phyloP scores from a whole-genome alignment of 805 yeast genomes.

The Candida insectalens region DNA sequence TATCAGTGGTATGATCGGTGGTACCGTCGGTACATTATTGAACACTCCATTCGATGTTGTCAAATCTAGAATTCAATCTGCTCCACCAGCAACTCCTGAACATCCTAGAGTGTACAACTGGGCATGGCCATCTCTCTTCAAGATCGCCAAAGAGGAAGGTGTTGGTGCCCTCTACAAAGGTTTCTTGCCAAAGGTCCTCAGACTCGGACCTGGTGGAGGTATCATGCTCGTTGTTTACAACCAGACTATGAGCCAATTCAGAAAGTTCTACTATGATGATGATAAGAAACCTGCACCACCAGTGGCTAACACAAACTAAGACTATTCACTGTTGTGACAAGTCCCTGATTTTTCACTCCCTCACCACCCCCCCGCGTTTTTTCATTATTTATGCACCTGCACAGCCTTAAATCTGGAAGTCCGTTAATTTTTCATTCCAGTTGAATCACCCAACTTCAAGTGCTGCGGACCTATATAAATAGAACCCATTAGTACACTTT shows the following conservation, averaged over 20 bases:
- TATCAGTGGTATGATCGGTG: conserved; percentile 92
- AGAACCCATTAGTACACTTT: too few relatives aligned
- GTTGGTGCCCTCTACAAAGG: conserved; percentile 88
- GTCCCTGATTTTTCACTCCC: not conserved
- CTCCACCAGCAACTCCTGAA: conserved; percentile 58
- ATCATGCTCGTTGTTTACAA: conserved; percentile 95
- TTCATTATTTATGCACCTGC: too few relatives aligned
- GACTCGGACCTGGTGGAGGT: conserved; percentile 99
- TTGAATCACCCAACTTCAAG: too few relatives aligned
- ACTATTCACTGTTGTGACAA: not conserved
- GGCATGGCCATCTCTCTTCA: conserved; percentile 72
- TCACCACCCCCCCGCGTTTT: too few relatives aligned
- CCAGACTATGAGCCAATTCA: conserved; percentile 87
- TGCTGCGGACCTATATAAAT: too few relatives aligned
- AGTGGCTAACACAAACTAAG: not conserved
- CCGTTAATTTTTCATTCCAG: too few relatives aligned
- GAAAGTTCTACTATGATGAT: conserved; percentile 35
- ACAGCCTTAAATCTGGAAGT: not conserved
- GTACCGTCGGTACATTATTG: conserved; percentile 89
- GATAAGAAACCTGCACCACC: conserved; percentile 2
- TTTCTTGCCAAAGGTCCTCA: conserved; percentile 89
- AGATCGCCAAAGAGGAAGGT: conserved; percentile 86
- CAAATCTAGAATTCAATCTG: conserved; percentile 87
- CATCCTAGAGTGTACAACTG: conserved; percentile 75
- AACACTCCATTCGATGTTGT: conserved; percentile 98